phyloP scores from a whole-genome alignment of 2,329 filamentous ascomycete genomes.

The Fusarium tupiense region DNA sequence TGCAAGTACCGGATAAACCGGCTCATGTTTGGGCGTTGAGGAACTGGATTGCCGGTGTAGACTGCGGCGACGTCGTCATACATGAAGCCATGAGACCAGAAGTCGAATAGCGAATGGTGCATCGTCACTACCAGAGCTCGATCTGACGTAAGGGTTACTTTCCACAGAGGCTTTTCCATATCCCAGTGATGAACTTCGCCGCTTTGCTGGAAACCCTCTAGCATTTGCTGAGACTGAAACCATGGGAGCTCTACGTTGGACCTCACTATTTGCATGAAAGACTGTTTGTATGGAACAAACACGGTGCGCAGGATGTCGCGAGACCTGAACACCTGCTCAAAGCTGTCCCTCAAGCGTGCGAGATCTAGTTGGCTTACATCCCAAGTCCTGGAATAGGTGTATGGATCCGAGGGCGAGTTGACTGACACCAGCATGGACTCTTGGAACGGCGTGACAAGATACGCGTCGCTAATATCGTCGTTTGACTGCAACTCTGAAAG shows the following conservation, averaged over 20 bases:
- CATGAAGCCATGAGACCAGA: conserved; percentile 46
- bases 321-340: conserved; percentile 19
- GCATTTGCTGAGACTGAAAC: background rate
- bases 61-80: conserved; percentile 37
- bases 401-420: conserved; percentile 2
- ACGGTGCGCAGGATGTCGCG: conserved; percentile 28
- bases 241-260: background rate
- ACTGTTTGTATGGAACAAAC: conserved; percentile 18
- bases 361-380: conserved; percentile 15
- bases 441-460: conserved; percentile 39
- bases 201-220: background rate
- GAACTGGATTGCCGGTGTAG: background rate
- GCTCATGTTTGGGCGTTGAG: background rate
- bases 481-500: background rate
- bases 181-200: background rate
- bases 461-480: conserved; percentile 25
- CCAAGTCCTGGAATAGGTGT: conserved; percentile 33
- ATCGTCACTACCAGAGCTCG: conserved; percentile 42
- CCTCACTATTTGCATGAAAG: background rate
- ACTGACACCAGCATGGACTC: conserved; percentile 29
- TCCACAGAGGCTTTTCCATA: background rate
- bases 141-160: background rate
- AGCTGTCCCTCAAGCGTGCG: background rate
- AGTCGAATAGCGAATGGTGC: conserved; percentile 49
- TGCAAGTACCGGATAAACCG: conserved; percentile 2